These are phyloP conservation scores for Aspergillus jensenii DNA, from an alignment of 2,329 filamentous ascomycete species.

Conservation along the genomic window DNA sequence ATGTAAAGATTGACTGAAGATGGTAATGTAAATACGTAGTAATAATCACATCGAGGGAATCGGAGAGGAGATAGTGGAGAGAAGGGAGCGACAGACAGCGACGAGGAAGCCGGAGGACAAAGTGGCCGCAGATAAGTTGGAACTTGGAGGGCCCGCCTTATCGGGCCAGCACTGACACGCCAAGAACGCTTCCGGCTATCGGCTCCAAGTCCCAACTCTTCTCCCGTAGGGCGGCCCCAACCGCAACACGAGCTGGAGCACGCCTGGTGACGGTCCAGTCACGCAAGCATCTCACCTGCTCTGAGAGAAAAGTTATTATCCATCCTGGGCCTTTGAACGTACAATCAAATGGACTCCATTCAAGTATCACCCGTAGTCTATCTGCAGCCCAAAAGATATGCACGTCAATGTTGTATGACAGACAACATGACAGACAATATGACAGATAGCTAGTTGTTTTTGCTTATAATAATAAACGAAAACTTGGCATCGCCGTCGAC, in stretches of 20 bases:
- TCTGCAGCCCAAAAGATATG: not conserved
- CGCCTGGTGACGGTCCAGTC: not conserved
- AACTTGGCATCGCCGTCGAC: no score
- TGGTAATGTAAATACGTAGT: not conserved
- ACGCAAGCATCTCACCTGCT: not conserved
- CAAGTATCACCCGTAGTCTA: no score
- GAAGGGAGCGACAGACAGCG: not conserved
- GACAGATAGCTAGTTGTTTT: no score
- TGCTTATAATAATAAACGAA: not conserved
- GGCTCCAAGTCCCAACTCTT: not conserved
- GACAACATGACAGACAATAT: no score
- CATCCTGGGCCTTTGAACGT: not conserved
- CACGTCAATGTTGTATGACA: not conserved
- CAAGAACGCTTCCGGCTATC: not conserved
- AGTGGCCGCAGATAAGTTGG: slow-evolving; percentile 2
- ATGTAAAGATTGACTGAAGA: not conserved
- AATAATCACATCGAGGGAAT: not conserved
- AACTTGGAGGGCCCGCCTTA: not conserved
- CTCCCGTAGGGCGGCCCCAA: no score
- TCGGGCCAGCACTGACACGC: not conserved
- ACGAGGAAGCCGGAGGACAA: not conserved
- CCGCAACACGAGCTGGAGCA: not conserved
- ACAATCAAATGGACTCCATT: no score
- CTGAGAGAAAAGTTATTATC: no score
- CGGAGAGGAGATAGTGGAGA: not conserved